Evolutionary conservation across 2,329 filamentous ascomycete species (phyloP).

Genomic region (Colletotrichum cuscutae): DNA sequence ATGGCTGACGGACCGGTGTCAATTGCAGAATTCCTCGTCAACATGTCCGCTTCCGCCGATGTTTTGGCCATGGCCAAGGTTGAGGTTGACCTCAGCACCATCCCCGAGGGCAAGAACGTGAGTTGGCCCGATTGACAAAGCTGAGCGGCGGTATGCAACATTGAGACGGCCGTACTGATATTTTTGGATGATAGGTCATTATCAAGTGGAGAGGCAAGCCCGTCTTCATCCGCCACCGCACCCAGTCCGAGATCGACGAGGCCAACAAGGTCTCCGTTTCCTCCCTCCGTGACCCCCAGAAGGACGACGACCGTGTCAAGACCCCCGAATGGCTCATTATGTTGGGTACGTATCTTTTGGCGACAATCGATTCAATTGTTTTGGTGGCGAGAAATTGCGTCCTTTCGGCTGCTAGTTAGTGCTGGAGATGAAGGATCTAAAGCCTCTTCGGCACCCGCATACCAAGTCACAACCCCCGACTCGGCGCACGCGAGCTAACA

Average conservation of each 20-base stretch:
- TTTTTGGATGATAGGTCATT: conserved; percentile 75
- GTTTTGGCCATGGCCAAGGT: conserved; percentile 99
- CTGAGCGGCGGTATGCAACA: too few species aligned
- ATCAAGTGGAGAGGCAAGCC: conserved; percentile 99
- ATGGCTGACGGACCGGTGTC: conserved; percentile 41
- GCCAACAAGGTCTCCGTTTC: conserved; percentile 89
- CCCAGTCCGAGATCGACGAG: conserved; percentile 90
- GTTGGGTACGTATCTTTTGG: conserved; percentile 73
- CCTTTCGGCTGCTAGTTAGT: background rate
- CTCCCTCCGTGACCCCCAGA: conserved; percentile 88
- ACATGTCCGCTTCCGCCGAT: conserved; percentile 99
- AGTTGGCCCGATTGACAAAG: conserved; percentile 51
- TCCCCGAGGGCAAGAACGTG: conserved; percentile 99
- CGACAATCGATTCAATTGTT: background rate
- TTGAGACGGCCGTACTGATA: background rate
- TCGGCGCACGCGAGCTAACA: conserved; percentile 37
- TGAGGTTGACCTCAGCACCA: conserved; percentile 90
- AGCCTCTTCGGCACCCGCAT: background rate
- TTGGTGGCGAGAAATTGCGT: background rate
- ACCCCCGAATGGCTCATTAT: conserved; percentile 99
- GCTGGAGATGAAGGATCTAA: background rate
- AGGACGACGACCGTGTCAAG: conserved; percentile 93
- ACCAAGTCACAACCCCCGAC: background rate
- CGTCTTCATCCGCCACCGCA: conserved; percentile 99
- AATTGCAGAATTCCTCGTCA: conserved; percentile 92